Percentiles rank a stretch among this genome's conserved stretches.
Conservation (phyloP, 2,329 filamentous ascomycete species). For the Boeremia exigua region DNA sequence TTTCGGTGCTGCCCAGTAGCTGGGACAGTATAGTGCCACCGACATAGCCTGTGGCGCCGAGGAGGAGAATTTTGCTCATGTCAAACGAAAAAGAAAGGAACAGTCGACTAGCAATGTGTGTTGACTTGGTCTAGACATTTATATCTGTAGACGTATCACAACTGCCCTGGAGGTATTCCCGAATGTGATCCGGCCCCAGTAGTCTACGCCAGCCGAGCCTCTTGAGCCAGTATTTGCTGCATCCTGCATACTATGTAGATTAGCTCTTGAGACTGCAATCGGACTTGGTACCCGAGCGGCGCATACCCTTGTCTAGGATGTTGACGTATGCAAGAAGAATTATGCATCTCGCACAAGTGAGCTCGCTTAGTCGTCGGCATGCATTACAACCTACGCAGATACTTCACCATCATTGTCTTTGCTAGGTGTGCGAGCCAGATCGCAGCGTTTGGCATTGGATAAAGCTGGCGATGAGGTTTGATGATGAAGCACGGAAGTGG, state of each 20-base stretch:
- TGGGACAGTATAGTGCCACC: slow-evolving; percentile 23
- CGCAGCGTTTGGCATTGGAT: not conserved
- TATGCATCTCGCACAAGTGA: not conserved
- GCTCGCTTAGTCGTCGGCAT: not conserved
- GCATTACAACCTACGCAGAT: not conserved
- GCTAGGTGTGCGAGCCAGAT: not conserved
- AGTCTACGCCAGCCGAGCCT: too few species aligned
- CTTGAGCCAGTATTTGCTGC: too few species aligned
- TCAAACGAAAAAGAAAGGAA: not conserved
- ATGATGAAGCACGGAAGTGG: slow-evolving; percentile 16
- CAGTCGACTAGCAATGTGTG: too few species aligned
- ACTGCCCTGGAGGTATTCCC: too few species aligned
- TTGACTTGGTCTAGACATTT: too few species aligned
- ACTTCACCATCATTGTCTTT: not conserved
- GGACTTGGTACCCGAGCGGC: too few species aligned
- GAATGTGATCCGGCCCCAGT: too few species aligned
- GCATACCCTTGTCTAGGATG: too few species aligned
- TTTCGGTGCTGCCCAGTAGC: slow-evolving; percentile 6
- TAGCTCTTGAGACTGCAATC: too few species aligned
- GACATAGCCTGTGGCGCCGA: slow-evolving; percentile 24
- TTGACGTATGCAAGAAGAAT: not conserved
- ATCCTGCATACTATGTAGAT: too few species aligned
- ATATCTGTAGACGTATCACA: too few species aligned
- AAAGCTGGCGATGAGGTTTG: not conserved
- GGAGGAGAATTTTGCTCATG: slow-evolving; percentile 25